phyloP scores from a whole-genome alignment of 1,139 yeast species.

The Yamadazyma dendronema region DNA sequence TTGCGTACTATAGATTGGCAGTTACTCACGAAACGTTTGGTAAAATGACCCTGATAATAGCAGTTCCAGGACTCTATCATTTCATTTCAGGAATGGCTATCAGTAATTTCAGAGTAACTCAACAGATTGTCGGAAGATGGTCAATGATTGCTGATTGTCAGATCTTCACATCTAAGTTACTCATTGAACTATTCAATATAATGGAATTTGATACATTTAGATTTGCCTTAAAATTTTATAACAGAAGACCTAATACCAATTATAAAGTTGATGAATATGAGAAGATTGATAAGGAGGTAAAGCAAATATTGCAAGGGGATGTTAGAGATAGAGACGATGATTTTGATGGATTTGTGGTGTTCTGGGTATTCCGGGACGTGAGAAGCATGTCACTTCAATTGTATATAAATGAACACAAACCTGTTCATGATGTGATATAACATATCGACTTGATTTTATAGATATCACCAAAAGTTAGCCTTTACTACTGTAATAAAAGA shows the following conservation, averaged over 20 bases:
- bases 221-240: constrained; percentile 17
- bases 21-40: constrained; percentile 16
- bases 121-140: constrained; percentile 19
- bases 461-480: no score
- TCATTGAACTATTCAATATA: constrained; percentile 14
- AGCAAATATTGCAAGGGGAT: constrained; percentile 8
- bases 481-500: no score
- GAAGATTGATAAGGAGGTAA: constrained; percentile 13
- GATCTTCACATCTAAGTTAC: constrained; percentile 16
- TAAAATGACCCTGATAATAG: constrained; percentile 17
- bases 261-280: constrained; percentile 10
- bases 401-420: constrained; percentile 14
- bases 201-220: constrained; percentile 22
- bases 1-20: constrained; percentile 17
- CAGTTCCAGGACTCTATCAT: constrained; percentile 24
- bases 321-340: constrained; percentile 17
- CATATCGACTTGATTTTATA: no score
- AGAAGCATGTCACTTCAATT: constrained; percentile 23
- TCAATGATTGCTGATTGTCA: constrained; percentile 19
- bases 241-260: constrained; percentile 13
- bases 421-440: not conserved
- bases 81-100: constrained; percentile 23
- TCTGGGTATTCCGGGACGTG: constrained; percentile 25
- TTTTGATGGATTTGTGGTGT: constrained; percentile 22
- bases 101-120: constrained; percentile 20